Conservation (phyloP, 2,329 filamentous ascomycete species). For the Bipolaris cookei region DNA sequence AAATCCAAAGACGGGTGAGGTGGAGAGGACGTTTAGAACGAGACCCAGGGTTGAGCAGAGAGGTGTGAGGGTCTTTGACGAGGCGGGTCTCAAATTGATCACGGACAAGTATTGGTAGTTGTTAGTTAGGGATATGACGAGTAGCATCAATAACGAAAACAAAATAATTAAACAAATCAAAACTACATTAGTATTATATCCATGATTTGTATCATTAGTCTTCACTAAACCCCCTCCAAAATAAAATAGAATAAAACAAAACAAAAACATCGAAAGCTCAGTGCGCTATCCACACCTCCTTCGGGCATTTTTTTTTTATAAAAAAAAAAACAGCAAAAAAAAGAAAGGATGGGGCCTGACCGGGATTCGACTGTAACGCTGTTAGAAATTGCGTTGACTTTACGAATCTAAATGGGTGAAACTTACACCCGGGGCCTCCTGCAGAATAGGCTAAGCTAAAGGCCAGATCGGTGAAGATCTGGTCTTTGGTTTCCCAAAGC, state of each 20-base stretch:
- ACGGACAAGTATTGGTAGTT: slow-evolving; percentile 34
- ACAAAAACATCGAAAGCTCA: too few relatives aligned
- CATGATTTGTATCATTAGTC: too few relatives aligned
- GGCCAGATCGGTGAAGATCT: too few relatives aligned
- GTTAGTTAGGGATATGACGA: too few relatives aligned
- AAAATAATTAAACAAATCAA: not conserved
- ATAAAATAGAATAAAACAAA: too few relatives aligned
- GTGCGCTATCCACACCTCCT: not conserved
- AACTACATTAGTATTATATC: not conserved
- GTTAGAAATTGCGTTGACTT: slow-evolving; percentile 15
- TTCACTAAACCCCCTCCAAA: too few relatives aligned
- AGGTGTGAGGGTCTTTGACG: slow-evolving; percentile 33
- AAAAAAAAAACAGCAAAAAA: slow-evolving; percentile 15
- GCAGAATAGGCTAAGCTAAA: slow-evolving; percentile 33
- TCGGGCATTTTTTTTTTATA: not conserved
- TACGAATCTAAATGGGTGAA: slow-evolving; percentile 22
- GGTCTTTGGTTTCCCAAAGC: too few relatives aligned
- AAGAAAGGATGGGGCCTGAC: slow-evolving; percentile 33
- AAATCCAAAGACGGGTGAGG: slow-evolving; percentile 35
- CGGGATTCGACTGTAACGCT: slow-evolving; percentile 34
- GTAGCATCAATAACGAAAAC: not conserved
- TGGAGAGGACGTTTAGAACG: slow-evolving; percentile 32
- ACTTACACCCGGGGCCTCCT: slow-evolving; percentile 41
- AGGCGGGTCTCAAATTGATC: slow-evolving; percentile 33
- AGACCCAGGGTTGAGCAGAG: slow-evolving; percentile 35